A percentile compares a stretch with the other conserved stretches of the same genome.
Evolutionary conservation across 2,329 filamentous ascomycete genomes (phyloP).

Genomic region (Amauroascus verrucosus): DNA sequence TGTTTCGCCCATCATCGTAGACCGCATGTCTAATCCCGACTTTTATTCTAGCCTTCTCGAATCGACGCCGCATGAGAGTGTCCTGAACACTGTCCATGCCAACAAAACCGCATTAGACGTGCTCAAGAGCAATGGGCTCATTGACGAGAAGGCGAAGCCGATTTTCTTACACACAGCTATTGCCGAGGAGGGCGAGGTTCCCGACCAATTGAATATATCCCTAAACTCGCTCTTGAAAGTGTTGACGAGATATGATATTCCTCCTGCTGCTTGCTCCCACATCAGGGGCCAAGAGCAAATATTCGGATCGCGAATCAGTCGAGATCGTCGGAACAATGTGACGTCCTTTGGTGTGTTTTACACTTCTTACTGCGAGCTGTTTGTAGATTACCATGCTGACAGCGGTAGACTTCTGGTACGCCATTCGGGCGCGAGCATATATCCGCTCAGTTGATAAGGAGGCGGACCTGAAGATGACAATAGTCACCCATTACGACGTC

Average conservation of each 20-base stretch:
- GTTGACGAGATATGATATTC: slow-evolving; percentile 12
- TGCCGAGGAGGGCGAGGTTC: neutral
- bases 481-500: slow-evolving; percentile 14
- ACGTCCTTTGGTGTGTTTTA: slow-evolving; percentile 3
- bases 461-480: slow-evolving; percentile 13
- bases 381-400: neutral
- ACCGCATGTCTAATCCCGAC: neutral
- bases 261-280: slow-evolving; percentile 13
- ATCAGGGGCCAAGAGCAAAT: slow-evolving; percentile 13
- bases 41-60: slow-evolving; percentile 7
- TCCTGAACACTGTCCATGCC: slow-evolving; percentile 4
- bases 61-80: slow-evolving; percentile 13
- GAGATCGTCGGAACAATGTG: slow-evolving; percentile 7
- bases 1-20: too few relatives aligned
- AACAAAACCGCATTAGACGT: slow-evolving; percentile 4
- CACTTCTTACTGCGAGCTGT: neutral
- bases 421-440: slow-evolving; percentile 12
- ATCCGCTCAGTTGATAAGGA: slow-evolving; percentile 12
- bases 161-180: neutral
- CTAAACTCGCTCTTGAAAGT: slow-evolving; percentile 12
- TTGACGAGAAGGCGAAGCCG: slow-evolving; percentile 8
- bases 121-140: slow-evolving; percentile 11
- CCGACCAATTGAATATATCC: slow-evolving; percentile 12
- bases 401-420: slow-evolving; percentile 12
- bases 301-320: slow-evolving; percentile 11